Base-by-base conservation (phyloP, 169 alveolate genomes). In the Plasmodium malariae region DNA sequence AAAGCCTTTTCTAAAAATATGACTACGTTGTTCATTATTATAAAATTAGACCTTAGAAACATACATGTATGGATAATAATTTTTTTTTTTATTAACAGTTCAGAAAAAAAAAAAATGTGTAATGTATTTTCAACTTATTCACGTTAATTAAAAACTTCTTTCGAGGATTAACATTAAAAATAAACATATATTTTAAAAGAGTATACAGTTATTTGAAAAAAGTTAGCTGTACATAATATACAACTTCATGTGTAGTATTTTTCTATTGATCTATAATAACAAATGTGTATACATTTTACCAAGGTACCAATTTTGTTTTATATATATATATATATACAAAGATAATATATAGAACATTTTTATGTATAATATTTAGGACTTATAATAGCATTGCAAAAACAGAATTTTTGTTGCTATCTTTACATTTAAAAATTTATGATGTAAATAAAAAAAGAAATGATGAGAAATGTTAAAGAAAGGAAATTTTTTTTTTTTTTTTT, bases 21-120 rank as follows among this genome's bases (percentile, higher is more conserved):
- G n/a, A n/a, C n/a, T n/a, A n/a, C n/a, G n/a, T n/a, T n/a, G n/a
- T n/a, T n/a, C n/a, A n/a, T n/a, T n/a, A n/a, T n/a, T n/a, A n/a
- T n/a, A n/a, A n/a, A n/a, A n/a, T n/a, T n/a, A n/a, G n/a, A n/a
- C n/a, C n/a, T n/a, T n/a, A n/a, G n/a, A n/a, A n/a, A n/a, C n/a
- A n/a, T n/a, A n/a, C n/a, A n/a, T n/a, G n/a, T n/a, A n/a, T n/a
- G n/a, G n/a, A n/a, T n/a, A n/a, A n/a, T n/a, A 43, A 43, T 43
- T 43, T 80, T 78, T 78, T 63, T 63, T 51, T 67, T 21, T 68
- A 80, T 80, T 80, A 80, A 80, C 90, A 48, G 57, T 65, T 80
- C 70, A 80, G 62, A 45, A 54, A 80, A 65, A 65, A 59, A 37
- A 76, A 76, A 62, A 62, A 21, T 26, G 28, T 28, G 36, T 51